A percentile compares a stretch with the other conserved stretches of the same genome.
phyloP scores from a whole-genome alignment of 2,329 filamentous ascomycete genomes.

The Huntiella bhutanensis region DNA sequence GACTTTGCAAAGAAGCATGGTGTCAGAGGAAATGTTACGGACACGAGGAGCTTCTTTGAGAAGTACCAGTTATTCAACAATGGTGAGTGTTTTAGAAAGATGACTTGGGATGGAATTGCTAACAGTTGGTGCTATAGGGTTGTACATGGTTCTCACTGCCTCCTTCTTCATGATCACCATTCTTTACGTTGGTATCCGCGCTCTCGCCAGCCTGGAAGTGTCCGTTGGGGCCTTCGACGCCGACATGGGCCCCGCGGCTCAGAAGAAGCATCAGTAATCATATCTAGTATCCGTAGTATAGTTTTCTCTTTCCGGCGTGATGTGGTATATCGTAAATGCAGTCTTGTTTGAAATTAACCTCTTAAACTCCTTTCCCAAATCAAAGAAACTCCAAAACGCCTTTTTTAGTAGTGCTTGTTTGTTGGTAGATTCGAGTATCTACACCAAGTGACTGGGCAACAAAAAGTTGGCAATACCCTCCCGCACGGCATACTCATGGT shows the following conservation, averaged over 20 bases:
- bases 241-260: slow-evolving; percentile 73
- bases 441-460: slow-evolving; percentile 77
- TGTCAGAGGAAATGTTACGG: slow-evolving; percentile 22
- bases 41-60: slow-evolving; percentile 51
- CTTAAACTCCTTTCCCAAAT: neutral
- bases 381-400: too few species aligned
- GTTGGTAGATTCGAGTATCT: slow-evolving; percentile 12
- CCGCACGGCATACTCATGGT: slow-evolving; percentile 83
- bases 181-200: slow-evolving; percentile 57
- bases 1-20: slow-evolving; percentile 49
- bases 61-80: slow-evolving; percentile 90
- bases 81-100: slow-evolving; percentile 31
- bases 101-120: neutral
- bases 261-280: slow-evolving; percentile 45
- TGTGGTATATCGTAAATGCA: too few species aligned
- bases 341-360: neutral
- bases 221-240: slow-evolving; percentile 93
- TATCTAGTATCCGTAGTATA: neutral
- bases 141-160: slow-evolving; percentile 72
- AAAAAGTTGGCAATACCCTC: slow-evolving; percentile 96
- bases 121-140: slow-evolving; percentile 31
- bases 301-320: too few species aligned
- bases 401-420: too few species aligned
- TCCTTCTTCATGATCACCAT: slow-evolving; percentile 56
- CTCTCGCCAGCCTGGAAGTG: slow-evolving; percentile 64